phyloP scores from a whole-genome alignment of 345 rosid genomes.

The Camelina laxa region DNA sequence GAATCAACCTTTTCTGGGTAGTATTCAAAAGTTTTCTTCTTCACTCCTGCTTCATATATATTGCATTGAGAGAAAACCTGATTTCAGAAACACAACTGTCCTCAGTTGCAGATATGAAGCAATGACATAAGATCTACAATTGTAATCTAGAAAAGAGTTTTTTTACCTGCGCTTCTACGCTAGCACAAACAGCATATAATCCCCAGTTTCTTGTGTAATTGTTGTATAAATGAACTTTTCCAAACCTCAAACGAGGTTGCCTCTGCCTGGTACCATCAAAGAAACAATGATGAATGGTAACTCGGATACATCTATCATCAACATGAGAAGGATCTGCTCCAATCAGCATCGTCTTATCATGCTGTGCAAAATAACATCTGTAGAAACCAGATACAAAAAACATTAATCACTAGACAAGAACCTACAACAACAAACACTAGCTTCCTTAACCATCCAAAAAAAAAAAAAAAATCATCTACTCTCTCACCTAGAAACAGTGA shows the following conservation, averaged over 20 bases:
- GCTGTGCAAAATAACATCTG: constrained; percentile 79
- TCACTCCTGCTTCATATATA: constrained; percentile 88
- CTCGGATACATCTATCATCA: constrained; percentile 79
- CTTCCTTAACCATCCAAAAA: background rate
- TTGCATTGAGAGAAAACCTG: constrained; percentile 94
- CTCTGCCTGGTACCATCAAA: constrained; percentile 89
- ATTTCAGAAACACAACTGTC: constrained; percentile 20
- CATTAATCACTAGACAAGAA: background rate
- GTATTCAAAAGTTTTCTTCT: constrained; percentile 84
- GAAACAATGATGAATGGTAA: constrained; percentile 93
- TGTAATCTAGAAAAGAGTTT: background rate
- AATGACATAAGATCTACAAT: constrained; percentile 17
- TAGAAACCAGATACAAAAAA: constrained; percentile 18
- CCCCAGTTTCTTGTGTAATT: constrained; percentile 92
- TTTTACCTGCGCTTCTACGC: constrained; percentile 87
- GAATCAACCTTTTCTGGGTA: constrained; percentile 72
- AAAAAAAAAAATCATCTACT: background rate
- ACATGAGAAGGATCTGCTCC: constrained; percentile 81
- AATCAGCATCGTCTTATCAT: constrained; percentile 87
- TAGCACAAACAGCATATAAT: constrained; percentile 89
- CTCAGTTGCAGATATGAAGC: background rate
- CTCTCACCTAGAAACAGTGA: constrained; percentile 83
- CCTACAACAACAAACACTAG: background rate
- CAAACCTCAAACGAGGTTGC: constrained; percentile 90
- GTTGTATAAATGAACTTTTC: constrained; percentile 87